Conservation (phyloP, 1,284 basidiomycete genomes). For the Moesziomyces antarcticus region DNA sequence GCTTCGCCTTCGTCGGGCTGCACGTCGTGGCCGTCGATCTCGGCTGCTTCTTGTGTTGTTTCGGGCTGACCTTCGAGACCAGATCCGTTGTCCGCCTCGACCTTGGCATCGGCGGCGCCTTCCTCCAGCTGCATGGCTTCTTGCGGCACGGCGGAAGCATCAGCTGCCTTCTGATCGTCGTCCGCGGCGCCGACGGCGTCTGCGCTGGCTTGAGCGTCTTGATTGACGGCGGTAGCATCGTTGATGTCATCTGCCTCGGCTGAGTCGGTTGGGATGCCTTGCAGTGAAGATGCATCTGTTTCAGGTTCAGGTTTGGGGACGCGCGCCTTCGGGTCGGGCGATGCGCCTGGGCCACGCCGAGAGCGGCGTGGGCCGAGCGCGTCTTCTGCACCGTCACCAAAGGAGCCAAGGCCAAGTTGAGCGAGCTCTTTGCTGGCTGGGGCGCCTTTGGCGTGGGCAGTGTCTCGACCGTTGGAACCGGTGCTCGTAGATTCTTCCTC, state of each 20-base stretch:
- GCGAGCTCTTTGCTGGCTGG: constrained; percentile 52
- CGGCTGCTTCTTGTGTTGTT: not conserved
- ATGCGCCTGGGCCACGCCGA: constrained; percentile 41
- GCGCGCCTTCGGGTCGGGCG: constrained; percentile 36
- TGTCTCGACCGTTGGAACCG: constrained; percentile 5
- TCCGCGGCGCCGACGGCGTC: constrained; percentile 1
- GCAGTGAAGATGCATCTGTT: constrained; percentile 10
- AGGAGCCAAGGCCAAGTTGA: constrained; percentile 44
- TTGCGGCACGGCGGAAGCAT: constrained; percentile 15
- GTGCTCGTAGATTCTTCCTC: constrained; percentile 4
- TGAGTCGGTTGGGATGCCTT: constrained; percentile 4
- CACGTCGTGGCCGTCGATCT: not conserved
- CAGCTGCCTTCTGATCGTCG: not conserved
- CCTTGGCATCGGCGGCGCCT: constrained; percentile 3
- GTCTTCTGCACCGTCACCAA: constrained; percentile 49
- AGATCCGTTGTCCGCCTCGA: constrained; percentile 18
- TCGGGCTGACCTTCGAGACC: constrained; percentile 1
- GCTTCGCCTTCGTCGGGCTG: constrained; percentile 19
- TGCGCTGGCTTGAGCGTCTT: not conserved
- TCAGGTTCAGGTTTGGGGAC: constrained; percentile 36
- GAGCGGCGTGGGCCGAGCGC: constrained; percentile 44
- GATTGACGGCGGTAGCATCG: not conserved
- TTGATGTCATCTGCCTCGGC: not conserved
- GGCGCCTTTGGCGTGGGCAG: constrained; percentile 10
- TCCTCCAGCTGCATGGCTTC: constrained; percentile 13